phyloP scores from a whole-genome alignment of 1,284 basidiomycete genomes.

The Calocybe gambosa region DNA sequence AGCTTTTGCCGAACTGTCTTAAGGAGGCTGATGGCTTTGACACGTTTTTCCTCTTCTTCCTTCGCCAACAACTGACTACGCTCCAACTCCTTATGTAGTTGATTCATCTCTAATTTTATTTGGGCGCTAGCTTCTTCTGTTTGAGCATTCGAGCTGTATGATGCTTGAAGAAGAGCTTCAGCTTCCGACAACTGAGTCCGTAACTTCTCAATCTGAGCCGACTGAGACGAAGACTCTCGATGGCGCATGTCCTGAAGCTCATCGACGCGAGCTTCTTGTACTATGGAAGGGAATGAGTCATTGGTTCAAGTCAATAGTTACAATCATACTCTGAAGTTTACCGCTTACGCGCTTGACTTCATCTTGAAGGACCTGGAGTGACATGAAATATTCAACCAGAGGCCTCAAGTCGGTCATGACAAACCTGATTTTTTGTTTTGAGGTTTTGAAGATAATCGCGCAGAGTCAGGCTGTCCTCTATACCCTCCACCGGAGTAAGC shows the following conservation, averaged over 20 bases:
- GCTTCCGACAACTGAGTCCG: conserved; percentile 63
- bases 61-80: conserved; percentile 61
- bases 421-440: conserved; percentile 64
- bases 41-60: conserved; percentile 93
- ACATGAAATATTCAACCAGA: background rate
- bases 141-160: conserved; percentile 39
- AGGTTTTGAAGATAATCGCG: conserved; percentile 70
- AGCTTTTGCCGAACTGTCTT: conserved; percentile 91
- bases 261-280: conserved; percentile 77
- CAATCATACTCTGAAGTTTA: conserved; percentile 63
- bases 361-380: conserved; percentile 53
- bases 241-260: conserved; percentile 80
- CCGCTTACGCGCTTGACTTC: conserved; percentile 70
- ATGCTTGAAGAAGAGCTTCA: conserved; percentile 60
- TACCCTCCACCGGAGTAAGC: conserved; percentile 64
- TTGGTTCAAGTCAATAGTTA: background rate
- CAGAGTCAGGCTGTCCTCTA: conserved; percentile 61
- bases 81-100: conserved; percentile 55
- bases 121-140: conserved; percentile 43
- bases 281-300: conserved; percentile 32
- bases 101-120: conserved; percentile 48
- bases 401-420: conserved; percentile 13
- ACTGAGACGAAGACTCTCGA: conserved; percentile 71
- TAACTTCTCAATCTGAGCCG: conserved; percentile 66
- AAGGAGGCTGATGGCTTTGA: conserved; percentile 85